A percentile compares a stretch with the other conserved stretches of the same genome.
Conservation (phyloP, 495 filamentous ascomycete genomes). For the Xylona heveae region DNA sequence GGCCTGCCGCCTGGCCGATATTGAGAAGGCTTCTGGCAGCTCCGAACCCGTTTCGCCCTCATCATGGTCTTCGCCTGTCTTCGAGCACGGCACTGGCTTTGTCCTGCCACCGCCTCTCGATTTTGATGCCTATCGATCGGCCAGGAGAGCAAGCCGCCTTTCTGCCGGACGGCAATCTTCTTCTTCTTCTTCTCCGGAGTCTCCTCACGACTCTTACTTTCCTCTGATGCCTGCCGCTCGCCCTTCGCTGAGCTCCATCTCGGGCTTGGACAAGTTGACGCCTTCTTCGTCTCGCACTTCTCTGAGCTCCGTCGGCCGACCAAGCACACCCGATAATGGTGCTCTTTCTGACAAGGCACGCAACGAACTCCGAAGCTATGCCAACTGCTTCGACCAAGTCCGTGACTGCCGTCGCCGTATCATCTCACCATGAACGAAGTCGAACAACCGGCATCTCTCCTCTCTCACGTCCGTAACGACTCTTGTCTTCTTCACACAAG, state of each 20-base stretch:
- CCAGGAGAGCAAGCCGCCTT: neutral
- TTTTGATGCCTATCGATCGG: constrained; percentile 26
- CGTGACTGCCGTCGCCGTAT: constrained; percentile 41
- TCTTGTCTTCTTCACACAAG: too few species aligned
- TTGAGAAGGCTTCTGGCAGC: constrained; percentile 42
- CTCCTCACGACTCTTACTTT: constrained; percentile 1
- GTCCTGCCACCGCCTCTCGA: constrained; percentile 50
- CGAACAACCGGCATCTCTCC: too few species aligned
- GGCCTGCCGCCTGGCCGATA: constrained; percentile 70
- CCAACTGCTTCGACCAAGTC: constrained; percentile 68
- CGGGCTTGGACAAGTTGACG: too few species aligned
- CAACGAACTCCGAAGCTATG: constrained; percentile 67
- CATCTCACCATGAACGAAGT: constrained; percentile 17
- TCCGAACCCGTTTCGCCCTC: constrained; percentile 31
- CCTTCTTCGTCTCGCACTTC: constrained; percentile 74
- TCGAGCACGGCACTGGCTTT: constrained; percentile 22
- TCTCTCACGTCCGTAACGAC: constrained; percentile 1
- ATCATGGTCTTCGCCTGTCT: constrained; percentile 24
- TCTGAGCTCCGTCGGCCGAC: constrained; percentile 55
- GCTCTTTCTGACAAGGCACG: constrained; percentile 53
- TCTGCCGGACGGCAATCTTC: too few species aligned
- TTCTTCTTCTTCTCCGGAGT: too few species aligned
- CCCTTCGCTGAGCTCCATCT: too few species aligned
- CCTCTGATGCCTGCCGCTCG: neutral
- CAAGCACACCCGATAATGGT: constrained; percentile 25